Evolutionary conservation across 164 flowering plant species (phyloP).

Genomic region (Dillenia turbinata): DNA sequence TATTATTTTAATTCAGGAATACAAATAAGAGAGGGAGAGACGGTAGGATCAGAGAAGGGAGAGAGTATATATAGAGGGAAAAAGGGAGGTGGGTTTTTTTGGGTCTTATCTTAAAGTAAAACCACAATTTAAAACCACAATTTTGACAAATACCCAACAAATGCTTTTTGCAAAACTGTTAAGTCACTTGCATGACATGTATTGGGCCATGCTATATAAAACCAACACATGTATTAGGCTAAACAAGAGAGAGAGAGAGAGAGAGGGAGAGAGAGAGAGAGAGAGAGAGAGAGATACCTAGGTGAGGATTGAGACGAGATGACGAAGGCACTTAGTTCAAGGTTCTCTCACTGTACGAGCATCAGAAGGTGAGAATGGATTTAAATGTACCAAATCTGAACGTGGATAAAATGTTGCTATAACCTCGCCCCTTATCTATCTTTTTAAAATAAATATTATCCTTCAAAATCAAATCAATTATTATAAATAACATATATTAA

Average conservation of each 20-base stretch:
- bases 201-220: slow-evolving; percentile 8
- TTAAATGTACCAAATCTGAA: no score
- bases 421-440: no score
- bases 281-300: not conserved
- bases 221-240: slow-evolving; percentile 11
- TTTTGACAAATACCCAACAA: no score
- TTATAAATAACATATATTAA: no score
- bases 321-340: no score
- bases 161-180: slow-evolving; percentile 4
- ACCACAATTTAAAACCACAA: not conserved
- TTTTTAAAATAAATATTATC: no score
- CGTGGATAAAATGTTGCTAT: no score
- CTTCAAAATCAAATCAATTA: no score
- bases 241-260: not conserved
- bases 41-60: not conserved
- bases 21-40: not conserved
- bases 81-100: not conserved
- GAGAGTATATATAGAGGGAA: slow-evolving; percentile 8
- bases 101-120: slow-evolving; percentile 3
- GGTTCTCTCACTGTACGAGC: no score
- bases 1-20: no score
- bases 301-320: no score
- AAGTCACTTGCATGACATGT: slow-evolving; percentile 29
- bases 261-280: not conserved
- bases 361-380: no score